phyloP scores from a whole-genome alignment of 495 filamentous ascomycete species.

The Endocarpon pusillum region DNA sequence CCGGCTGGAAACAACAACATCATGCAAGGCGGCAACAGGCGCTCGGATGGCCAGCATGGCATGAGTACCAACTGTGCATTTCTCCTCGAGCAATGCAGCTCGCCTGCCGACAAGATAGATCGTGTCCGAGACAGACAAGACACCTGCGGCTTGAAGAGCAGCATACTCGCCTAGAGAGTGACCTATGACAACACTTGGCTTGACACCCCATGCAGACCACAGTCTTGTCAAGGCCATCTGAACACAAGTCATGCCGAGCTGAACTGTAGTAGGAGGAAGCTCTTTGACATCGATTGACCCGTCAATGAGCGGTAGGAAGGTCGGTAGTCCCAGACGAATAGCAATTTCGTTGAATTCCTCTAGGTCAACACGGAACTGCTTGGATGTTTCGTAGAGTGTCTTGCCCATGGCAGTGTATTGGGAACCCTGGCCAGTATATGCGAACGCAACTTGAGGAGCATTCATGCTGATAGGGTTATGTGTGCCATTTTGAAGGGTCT shows the following conservation, averaged over 20 bases:
- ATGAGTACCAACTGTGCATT: slow-evolving; percentile 57
- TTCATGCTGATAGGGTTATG: slow-evolving; percentile 16
- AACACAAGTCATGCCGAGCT: slow-evolving; percentile 60
- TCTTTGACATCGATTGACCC: slow-evolving; percentile 27
- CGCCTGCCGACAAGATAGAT: slow-evolving; percentile 67
- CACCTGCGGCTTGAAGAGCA: slow-evolving; percentile 63
- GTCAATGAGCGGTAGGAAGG: slow-evolving; percentile 47
- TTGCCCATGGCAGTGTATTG: slow-evolving; percentile 46
- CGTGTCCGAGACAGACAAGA: slow-evolving; percentile 61
- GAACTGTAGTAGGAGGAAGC: slow-evolving; percentile 57
- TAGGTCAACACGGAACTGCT: slow-evolving; percentile 46
- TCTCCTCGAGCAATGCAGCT: slow-evolving; percentile 54
- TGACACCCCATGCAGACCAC: slow-evolving; percentile 66
- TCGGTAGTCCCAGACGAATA: slow-evolving; percentile 44
- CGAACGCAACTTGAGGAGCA: slow-evolving; percentile 38
- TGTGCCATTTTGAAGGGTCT: slow-evolving; percentile 13
- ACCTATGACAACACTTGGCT: slow-evolving; percentile 60
- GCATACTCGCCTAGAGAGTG: slow-evolving; percentile 85
- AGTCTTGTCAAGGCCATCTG: slow-evolving; percentile 74
- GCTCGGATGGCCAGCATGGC: slow-evolving; percentile 34
- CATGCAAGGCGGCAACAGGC: slow-evolving; percentile 9
- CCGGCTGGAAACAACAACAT: slow-evolving; percentile 4
- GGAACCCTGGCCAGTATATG: slow-evolving; percentile 49
- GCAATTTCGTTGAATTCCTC: slow-evolving; percentile 44
- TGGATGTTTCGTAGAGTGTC: slow-evolving; percentile 42